A percentile compares a stretch with the other conserved stretches of the same genome.
These are phyloP conservation scores for Ceratocystis cubensis DNA, from an alignment of 2,329 filamentous ascomycete genomes.

Conservation along the genomic window DNA sequence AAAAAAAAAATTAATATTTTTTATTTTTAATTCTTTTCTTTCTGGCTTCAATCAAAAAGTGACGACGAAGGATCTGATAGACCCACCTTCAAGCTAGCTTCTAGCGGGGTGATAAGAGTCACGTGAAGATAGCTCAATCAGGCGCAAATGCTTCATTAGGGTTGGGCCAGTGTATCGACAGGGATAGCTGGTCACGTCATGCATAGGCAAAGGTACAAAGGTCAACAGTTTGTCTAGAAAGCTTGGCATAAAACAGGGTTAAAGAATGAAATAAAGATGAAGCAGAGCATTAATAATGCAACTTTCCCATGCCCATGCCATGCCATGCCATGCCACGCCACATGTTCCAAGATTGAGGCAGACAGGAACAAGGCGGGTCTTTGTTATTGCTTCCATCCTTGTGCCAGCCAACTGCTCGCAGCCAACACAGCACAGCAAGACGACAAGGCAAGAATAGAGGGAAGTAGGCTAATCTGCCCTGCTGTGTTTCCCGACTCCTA, in stretches of 20 bases:
- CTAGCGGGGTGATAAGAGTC: conserved; percentile 20
- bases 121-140: conserved; percentile 16
- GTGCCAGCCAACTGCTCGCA: neutral
- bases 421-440: neutral
- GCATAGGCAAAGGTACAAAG: neutral
- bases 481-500: neutral
- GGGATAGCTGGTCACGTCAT: neutral
- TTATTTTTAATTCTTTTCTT: conserved; percentile 3
- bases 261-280: neutral
- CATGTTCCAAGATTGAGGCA: too few relatives aligned
- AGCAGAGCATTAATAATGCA: neutral
- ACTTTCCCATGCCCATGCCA: neutral
- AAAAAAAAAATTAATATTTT: neutral
- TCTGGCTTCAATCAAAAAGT: conserved; percentile 18
- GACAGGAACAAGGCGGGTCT: neutral
- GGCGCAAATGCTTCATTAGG: neutral
- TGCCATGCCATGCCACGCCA: too few relatives aligned
- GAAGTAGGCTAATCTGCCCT: neutral
- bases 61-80: conserved; percentile 14
- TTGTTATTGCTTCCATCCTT: neutral
- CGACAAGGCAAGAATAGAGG: neutral
- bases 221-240: too few relatives aligned
- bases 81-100: conserved; percentile 16
- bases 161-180: neutral
- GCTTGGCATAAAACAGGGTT: too few relatives aligned